phyloP scores from a whole-genome alignment of 306 rosid species.

The Castanea sativa region DNA sequence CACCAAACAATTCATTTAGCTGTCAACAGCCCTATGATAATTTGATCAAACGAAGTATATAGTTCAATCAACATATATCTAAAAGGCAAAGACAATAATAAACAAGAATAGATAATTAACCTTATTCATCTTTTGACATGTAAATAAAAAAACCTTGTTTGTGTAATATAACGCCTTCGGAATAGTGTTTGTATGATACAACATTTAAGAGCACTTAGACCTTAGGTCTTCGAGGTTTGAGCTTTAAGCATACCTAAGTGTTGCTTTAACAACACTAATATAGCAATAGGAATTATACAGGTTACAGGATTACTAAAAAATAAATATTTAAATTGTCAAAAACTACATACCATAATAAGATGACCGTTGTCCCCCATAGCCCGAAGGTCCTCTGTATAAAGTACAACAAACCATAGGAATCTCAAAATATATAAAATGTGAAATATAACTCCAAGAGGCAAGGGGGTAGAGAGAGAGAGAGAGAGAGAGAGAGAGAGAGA shows the following conservation, averaged over 20 bases:
- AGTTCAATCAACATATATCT: too few relatives aligned
- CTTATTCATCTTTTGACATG: too few relatives aligned
- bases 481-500: background rate
- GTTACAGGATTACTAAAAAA: background rate
- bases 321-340: background rate
- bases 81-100: too few relatives aligned
- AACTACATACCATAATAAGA: constrained; percentile 66
- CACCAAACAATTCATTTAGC: background rate
- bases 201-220: too few relatives aligned
- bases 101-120: too few relatives aligned
- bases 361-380: constrained; percentile 72
- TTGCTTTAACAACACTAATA: too few relatives aligned
- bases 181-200: too few relatives aligned
- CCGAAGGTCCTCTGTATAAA: constrained; percentile 59
- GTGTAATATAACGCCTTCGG: too few relatives aligned
- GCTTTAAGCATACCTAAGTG: too few relatives aligned
- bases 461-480: background rate
- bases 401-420: constrained; percentile 11
- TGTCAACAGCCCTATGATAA: background rate
- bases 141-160: too few relatives aligned
- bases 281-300: background rate
- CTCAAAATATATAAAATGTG: constrained; percentile 10
- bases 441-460: background rate
- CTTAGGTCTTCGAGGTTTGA: too few relatives aligned
- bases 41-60: too few relatives aligned